Conservation (phyloP, 441 rosid genomes). For the Erodium trifolium region DNA sequence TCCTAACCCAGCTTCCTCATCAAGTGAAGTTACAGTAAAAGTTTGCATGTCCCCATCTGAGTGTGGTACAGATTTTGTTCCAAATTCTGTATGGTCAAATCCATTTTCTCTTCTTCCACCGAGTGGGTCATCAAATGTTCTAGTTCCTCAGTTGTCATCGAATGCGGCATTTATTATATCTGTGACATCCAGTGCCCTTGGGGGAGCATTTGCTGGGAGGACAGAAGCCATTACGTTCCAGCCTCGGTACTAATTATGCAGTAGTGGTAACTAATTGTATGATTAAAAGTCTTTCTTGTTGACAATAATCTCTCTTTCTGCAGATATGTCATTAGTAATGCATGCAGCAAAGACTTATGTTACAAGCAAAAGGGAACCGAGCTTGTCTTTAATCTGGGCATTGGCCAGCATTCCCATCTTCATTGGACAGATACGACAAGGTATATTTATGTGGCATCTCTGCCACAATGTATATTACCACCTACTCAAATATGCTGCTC, state of each 20-base stretch:
- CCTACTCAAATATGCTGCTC: constrained; percentile 6
- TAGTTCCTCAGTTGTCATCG: constrained; percentile 59
- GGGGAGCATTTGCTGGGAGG: constrained; percentile 67
- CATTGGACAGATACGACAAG: constrained; percentile 80
- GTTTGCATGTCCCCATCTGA: constrained; percentile 44
- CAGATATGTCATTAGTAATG: constrained; percentile 88
- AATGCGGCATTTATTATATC: constrained; percentile 73
- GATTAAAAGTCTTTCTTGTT: not conserved
- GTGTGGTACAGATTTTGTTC: constrained; percentile 32
- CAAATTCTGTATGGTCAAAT: constrained; percentile 56
- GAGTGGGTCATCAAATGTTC: constrained; percentile 72
- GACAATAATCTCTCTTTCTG: constrained; percentile 20
- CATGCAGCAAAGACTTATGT: constrained; percentile 72
- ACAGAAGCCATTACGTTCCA: constrained; percentile 81
- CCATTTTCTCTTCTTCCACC: constrained; percentile 78
- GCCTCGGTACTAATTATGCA: constrained; percentile 52
- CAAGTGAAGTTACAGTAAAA: constrained; percentile 51
- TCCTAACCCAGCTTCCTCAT: constrained; percentile 45
- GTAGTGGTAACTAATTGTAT: constrained; percentile 9
- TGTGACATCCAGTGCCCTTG: constrained; percentile 56
- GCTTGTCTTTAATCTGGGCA: constrained; percentile 49
- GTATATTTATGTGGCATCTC: constrained; percentile 30
- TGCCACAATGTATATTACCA: not conserved
- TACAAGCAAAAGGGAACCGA: constrained; percentile 91
- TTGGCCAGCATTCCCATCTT: constrained; percentile 80